Base-by-base conservation (phyloP, 2,329 filamentous ascomycete species). In the Stachybotrys chartarum region DNA sequence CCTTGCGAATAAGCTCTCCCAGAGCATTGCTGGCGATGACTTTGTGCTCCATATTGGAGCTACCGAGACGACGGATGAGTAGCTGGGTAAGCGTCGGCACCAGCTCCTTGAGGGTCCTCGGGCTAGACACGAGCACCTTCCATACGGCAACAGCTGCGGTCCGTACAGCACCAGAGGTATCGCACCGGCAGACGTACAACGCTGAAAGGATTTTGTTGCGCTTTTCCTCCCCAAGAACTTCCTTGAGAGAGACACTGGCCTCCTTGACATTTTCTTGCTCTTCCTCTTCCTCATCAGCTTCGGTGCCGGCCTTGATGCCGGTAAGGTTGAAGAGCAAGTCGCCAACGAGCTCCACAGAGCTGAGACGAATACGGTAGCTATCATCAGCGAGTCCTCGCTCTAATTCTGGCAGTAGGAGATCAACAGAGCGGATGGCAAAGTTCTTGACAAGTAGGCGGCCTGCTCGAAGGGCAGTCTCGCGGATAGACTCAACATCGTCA, bases 311-410 rank as follows among this genome's bases (percentile, higher is more conserved):
- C 64, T 83, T 95, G 68, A 97, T 92, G 68, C 94, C 94, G 30
- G 92, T 97, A 57, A 99, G 87, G 69, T 97, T 99, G 82, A 99
- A 99, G 30, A 99, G 82, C 51, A 99, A 79, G 67, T 99, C 95
- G 63, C 94, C 94, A 55, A 99, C 93, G 59, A 99, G 81, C 75
- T 99, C 94, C 57, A 99, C 94, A 51, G 95, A 99, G 72, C 93
- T 97, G 70, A 99, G 87, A 78, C 94, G 90, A 66, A 99, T 99
- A 65, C 94, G 90, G 73, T 97, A 94, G 74, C 85, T 99, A 72
- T 97, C 91, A 70, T 99, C 93, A n/a, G 92, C 93, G 61, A 99
- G 81, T 69, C 94, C 94, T 63, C 94, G 88, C 75, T 99, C 94
- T 59, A 99, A 82, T 70, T 99, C 94, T 7, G 94, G 94, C 55